These are phyloP conservation scores for Fusarium anguioides DNA, from an alignment of 2,329 filamentous ascomycete genomes.

Conservation along the genomic window DNA sequence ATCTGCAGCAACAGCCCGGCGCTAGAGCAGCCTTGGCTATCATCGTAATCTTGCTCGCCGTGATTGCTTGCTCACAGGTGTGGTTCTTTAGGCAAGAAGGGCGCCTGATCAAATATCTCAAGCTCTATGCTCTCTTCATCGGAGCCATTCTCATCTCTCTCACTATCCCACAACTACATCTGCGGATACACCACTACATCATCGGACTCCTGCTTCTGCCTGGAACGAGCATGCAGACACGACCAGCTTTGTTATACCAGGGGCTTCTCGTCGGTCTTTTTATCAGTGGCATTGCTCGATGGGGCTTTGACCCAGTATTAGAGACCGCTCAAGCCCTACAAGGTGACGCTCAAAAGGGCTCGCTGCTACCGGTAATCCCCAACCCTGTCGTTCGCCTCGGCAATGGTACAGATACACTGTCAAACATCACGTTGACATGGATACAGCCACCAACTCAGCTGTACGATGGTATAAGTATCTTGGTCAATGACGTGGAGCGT, in stretches of 20 bases:
- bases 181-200: conserved; percentile 96
- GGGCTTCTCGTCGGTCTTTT: conserved; percentile 91
- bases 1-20: conserved; percentile 88
- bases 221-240: conserved; percentile 88
- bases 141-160: conserved; percentile 76
- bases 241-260: conserved; percentile 86
- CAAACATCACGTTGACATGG: conserved; percentile 74
- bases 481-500: conserved; percentile 88
- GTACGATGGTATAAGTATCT: conserved; percentile 80
- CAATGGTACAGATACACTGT: conserved; percentile 55
- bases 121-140: conserved; percentile 78
- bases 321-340: conserved; percentile 81
- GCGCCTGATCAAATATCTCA: conserved; percentile 79
- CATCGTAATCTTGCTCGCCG: conserved; percentile 76
- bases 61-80: conserved; percentile 78
- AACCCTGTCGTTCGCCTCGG: conserved; percentile 60
- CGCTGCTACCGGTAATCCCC: conserved; percentile 67
- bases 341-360: conserved; percentile 72
- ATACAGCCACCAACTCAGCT: conserved; percentile 55
- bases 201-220: conserved; percentile 87
- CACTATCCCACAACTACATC: conserved; percentile 77
- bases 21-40: conserved; percentile 84
- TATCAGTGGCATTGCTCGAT: conserved; percentile 88
- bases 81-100: conserved; percentile 90
- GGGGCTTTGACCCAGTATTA: conserved; percentile 91